Evolutionary conservation across 768 basidiomycete genomes (phyloP), one percentile per base, ranked within the genome.

Genomic region (Lentinula raphanica): DNA sequence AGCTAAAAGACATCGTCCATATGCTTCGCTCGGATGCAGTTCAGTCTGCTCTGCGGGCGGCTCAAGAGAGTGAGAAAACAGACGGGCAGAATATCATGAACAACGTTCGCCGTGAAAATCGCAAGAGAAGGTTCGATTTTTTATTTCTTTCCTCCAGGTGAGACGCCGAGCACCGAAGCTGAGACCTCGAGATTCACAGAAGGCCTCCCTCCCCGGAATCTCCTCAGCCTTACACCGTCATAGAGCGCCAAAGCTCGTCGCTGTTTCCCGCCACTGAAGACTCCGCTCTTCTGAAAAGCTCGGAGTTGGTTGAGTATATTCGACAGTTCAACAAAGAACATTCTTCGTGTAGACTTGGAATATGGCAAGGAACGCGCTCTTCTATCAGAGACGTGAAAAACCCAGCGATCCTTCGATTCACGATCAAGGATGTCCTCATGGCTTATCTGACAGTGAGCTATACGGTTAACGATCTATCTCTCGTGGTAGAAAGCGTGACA

Each of bases 131-230:
- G 88, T 85, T 64, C 58, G 77, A 72, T 59, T 45, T 57, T 50
- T 36, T 28, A 35, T 36, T 25, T 56, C 15, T 57, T 50, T 36
- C 39, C 36, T 36, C 17, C 48, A 5, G n/a, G 23, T 31, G 19
- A 19, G 21, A 46, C 42, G 32, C 55, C 21, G 35, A 27, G 31
- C 2, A 23, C 5, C 27, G 13, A 50, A 35, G 46, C 46, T 29
- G 36, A 57, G 31, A 25, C 48, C 31, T 49, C n/a, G 32, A 9
- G 25, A 21, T 58, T 29, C 28, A 27, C 58, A 59, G 58, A 54
- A 88, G 13, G 85, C 87, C 2, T 87, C 79, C 42, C 74, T 77
- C 65, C 84, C 81, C 64, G 82, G 80, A 79, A 23, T 86, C 86
- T 0, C 85, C 86, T 5, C 79, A 82, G 58, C 82, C 85, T 0